Evolutionary conservation across 768 basidiomycete genomes (phyloP).

Genomic region (Calocybe cyanea): DNA sequence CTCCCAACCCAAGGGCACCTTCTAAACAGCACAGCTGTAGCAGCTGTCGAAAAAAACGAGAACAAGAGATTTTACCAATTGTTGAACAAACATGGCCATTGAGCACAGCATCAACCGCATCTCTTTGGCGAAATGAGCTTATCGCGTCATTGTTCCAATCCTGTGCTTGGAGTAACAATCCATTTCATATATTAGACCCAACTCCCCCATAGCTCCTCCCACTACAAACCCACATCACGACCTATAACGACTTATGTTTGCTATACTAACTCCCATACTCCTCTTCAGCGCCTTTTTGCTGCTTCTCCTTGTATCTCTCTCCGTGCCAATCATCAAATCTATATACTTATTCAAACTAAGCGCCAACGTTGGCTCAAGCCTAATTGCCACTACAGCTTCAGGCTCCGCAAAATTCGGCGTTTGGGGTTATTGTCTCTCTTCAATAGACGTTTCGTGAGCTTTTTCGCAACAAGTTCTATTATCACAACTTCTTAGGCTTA

Average conservation of each 20-base stretch:
- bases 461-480: constrained; percentile 4
- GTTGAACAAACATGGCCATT: too few relatives aligned
- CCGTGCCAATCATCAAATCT: constrained; percentile 52
- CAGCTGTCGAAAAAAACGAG: too few relatives aligned
- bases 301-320: constrained; percentile 59
- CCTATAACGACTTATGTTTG: constrained; percentile 18
- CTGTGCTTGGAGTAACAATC: constrained; percentile 8
- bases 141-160: constrained; percentile 18
- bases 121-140: too few relatives aligned
- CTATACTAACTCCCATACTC: constrained; percentile 35
- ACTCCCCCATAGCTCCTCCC: not conserved
- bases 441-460: constrained; percentile 40
- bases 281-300: constrained; percentile 54
- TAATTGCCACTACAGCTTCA: constrained; percentile 31
- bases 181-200: not conserved
- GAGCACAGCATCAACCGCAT: too few relatives aligned
- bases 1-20: too few relatives aligned
- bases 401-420: constrained; percentile 50
- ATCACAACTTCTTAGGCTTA: constrained; percentile 14
- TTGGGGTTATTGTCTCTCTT: constrained; percentile 60
- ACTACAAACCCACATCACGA: not conserved
- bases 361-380: constrained; percentile 27
- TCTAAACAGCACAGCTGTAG: too few relatives aligned
- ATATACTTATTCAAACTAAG: constrained; percentile 54
- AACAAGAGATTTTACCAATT: too few relatives aligned